Evolutionary conservation across 1,284 basidiomycete species (phyloP), one percentile per base, ranked within the genome.

Genomic region (Marasmius sp.): DNA sequence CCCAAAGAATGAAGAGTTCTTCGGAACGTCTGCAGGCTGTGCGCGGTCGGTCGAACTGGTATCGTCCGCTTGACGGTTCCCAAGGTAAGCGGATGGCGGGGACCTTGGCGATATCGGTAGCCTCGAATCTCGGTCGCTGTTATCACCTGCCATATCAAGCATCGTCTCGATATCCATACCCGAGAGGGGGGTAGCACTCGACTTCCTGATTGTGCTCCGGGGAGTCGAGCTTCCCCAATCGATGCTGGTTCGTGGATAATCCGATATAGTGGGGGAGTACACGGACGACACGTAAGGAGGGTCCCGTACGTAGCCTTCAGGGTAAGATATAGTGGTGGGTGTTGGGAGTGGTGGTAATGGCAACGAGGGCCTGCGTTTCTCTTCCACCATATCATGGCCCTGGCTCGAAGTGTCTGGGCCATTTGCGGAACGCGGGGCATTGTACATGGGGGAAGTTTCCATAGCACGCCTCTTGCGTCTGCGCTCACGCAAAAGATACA

Each of bases 161-260:
- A 85, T 83, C 33, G 79, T 76, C 67, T 82, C 83, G 60, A 85
- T 83, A 64, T 85, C 82, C 16, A 79, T 70, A 3, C 79, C 78
- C n/a, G 62, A 61, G 3, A 61, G 51, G 16, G 57, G 53, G 18
- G 39, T 58, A 16, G 59, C 36, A 6, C 71, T 71, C 11, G 76
- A 64, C 2, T 71, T 53, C 20, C 58, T 43, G 10, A 43, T 22
- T 38, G 51, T 61, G 18, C 36, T 12, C 34, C 51, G 54, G 14
- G 43, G 6, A 22, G 55, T 41, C n/a, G 41, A 11, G n/a, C 41
- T 59, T 33, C 61, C 60, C 60, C 59, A 58, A 8, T 67, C 61
- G 38, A 62, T 64, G 56, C 72, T 74, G n/a, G 63, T 64, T 36
- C 70, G 50, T 8, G 66, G 50, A 61, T 64, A 65, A 49, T 68